Conservation (phyloP, 352 stramenopile genomes). For the Pythium pectinolyticum region DNA sequence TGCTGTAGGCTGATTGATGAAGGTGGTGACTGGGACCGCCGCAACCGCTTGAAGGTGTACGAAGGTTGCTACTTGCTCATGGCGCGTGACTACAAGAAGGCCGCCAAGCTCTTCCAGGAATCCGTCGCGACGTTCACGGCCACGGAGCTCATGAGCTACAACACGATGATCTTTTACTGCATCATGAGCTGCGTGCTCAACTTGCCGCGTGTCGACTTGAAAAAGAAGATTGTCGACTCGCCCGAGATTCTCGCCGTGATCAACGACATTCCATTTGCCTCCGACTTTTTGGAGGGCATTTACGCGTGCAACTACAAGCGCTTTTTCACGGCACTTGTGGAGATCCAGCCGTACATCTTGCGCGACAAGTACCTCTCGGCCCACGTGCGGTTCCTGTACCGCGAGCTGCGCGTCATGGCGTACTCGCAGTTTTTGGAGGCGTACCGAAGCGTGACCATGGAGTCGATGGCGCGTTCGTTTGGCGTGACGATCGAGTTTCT, state of each 20-base stretch:
- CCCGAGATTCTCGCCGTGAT: slow-evolving; percentile 94
- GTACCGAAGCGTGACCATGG: slow-evolving; percentile 96
- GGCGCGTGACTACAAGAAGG: slow-evolving; percentile 92
- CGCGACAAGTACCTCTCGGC: slow-evolving; percentile 94
- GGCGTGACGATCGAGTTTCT: slow-evolving; percentile 94
- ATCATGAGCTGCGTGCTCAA: slow-evolving; percentile 95
- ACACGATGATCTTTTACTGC: slow-evolving; percentile 97
- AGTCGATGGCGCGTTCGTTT: slow-evolving; percentile 96
- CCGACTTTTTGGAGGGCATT: slow-evolving; percentile 92
- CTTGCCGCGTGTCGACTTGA: slow-evolving; percentile 93
- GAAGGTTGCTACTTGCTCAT: slow-evolving; percentile 94
- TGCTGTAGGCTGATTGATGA: slow-evolving; percentile 86
- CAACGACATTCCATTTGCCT: slow-evolving; percentile 74
- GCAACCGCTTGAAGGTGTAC: slow-evolving; percentile 99
- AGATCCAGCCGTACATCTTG: slow-evolving; percentile 80
- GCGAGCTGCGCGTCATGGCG: slow-evolving; percentile 96
- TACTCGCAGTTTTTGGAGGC: slow-evolving; percentile 99
- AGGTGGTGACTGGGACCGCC: slow-evolving; percentile 98
- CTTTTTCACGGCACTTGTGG: slow-evolving; percentile 94
- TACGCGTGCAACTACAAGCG: slow-evolving; percentile 98
- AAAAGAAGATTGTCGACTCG: slow-evolving; percentile 98
- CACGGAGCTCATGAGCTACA: slow-evolving; percentile 97
- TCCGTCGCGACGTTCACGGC: slow-evolving; percentile 99
- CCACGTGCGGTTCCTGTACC: slow-evolving; percentile 93
- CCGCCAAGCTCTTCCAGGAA: slow-evolving; percentile 92